Conservation (phyloP, 1,284 basidiomycete genomes). For the Cutaneotrichosporon curvatum region DNA sequence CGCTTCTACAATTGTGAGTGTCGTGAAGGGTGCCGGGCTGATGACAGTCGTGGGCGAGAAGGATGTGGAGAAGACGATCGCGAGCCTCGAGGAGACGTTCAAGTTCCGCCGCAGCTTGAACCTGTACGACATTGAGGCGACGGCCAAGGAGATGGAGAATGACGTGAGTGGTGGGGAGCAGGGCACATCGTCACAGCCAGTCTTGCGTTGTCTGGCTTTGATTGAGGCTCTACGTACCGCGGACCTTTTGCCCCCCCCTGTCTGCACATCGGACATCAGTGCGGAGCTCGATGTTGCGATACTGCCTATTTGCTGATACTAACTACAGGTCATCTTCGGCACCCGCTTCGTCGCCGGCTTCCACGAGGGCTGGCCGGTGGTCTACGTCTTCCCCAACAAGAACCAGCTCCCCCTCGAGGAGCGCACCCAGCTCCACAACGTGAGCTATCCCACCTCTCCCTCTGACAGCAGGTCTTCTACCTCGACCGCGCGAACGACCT, state of each 20-base stretch:
- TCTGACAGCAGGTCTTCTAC: constrained; percentile 29
- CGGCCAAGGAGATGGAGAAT: constrained; percentile 23
- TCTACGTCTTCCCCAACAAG: constrained; percentile 33
- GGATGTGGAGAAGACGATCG: not conserved
- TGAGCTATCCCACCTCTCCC: not conserved
- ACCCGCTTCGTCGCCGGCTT: constrained; percentile 34
- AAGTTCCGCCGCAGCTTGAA: constrained; percentile 30
- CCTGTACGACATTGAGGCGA: constrained; percentile 33
- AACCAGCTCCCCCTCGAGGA: constrained; percentile 26
- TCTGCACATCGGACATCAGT: too few species aligned
- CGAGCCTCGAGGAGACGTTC: constrained; percentile 29
- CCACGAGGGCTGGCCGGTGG: constrained; percentile 22
- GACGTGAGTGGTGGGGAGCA: constrained; percentile 1
- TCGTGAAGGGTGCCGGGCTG: not conserved
- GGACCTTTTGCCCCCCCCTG: too few species aligned
- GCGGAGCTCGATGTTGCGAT: too few species aligned
- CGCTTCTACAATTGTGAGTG: not conserved
- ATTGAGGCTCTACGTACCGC: too few species aligned
- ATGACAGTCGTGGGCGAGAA: constrained; percentile 1
- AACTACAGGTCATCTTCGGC: constrained; percentile 22
- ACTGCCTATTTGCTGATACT: too few species aligned
- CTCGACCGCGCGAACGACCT: constrained; percentile 39
- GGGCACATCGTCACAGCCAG: not conserved
- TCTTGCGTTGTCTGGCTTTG: not conserved
- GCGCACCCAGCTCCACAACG: constrained; percentile 4